Conservation (phyloP, 1,139 yeast genomes). For the Nakaseomyces kungkrabaensis region DNA sequence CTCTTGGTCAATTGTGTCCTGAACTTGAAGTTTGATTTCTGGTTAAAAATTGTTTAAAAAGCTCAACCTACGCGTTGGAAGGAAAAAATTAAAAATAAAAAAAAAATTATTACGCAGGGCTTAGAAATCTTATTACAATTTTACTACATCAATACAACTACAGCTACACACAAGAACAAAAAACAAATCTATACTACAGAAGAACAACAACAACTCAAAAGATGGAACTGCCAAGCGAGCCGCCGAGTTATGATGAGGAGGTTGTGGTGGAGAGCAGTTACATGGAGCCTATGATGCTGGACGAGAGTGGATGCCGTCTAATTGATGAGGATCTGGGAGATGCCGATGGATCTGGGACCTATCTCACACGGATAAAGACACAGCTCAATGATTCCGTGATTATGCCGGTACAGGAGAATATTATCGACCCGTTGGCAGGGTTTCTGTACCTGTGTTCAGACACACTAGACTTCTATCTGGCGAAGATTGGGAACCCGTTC, state of each 20-base stretch:
- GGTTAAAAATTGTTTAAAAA: too few species aligned
- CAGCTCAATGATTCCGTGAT: slow-evolving; percentile 12
- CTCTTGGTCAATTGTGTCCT: too few species aligned
- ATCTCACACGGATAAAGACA: slow-evolving; percentile 11
- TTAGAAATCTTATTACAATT: too few species aligned
- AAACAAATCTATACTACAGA: too few species aligned
- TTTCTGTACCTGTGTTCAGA: slow-evolving; percentile 27
- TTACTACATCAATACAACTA: too few species aligned
- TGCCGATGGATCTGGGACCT: neutral
- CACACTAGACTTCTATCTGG: slow-evolving; percentile 47
- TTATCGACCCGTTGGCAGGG: slow-evolving; percentile 23
- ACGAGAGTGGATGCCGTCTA: neutral
- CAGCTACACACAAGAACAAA: too few species aligned
- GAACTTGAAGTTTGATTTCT: too few species aligned
- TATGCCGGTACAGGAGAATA: slow-evolving; percentile 16
- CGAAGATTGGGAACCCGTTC: slow-evolving; percentile 73
- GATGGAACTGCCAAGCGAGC: neutral
- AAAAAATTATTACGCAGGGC: too few species aligned
- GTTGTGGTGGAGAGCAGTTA: neutral
- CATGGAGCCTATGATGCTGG: neutral
- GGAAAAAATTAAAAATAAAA: too few species aligned
- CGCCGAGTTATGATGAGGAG: neutral
- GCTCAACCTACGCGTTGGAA: too few species aligned
- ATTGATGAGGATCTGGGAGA: neutral
- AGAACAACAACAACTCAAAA: too few species aligned